Evolutionary conservation across 2,329 filamentous ascomycete species (phyloP), one percentile per base, ranked within the genome.

Genomic region (Metarhizium robertsii): DNA sequence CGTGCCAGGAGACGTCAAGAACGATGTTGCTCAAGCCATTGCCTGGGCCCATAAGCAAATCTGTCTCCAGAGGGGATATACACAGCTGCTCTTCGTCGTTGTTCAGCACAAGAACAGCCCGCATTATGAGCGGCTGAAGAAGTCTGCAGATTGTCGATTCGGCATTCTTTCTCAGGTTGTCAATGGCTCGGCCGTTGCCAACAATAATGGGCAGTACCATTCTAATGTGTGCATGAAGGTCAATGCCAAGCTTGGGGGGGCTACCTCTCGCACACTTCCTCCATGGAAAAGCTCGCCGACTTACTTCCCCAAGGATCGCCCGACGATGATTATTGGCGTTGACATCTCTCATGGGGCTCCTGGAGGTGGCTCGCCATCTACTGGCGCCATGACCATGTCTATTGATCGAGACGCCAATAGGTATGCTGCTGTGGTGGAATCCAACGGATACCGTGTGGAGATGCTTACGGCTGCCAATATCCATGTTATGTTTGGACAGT

Each of bases 161-260:
- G 91, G 87, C n/a, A 80, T 92, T 14, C 78, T 90, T 0, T 90
- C 90, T 0, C 94, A 97, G 67, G 87, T 92, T 59, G 67, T 97
- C n/a, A 85, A 91, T 61, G 75, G 77, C 2, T 73, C 73, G 0
- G 87, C 95, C 57, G 88, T 92, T 1, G 64, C 73, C 42, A 87
- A 86, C 67, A 82, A 81, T 16, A 83, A 87, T 25, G 79, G 79
- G 0, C 94, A 99, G 64, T 97, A 97, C 71, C 87, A 89, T 64
- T 94, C 89, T 1, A 99, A 99, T 59, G 90, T 99, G 0, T 81
- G 85, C 60, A 94, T 99, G 90, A 99, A 99, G 75, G 84, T 99
- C 61, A 97, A 99, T 64, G 88, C 90, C 3, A 99, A 99, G 75
- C 80, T 99, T 2, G 94, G 94, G 14, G 94, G 94, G 6, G 80